These are phyloP conservation scores for Dillenia suffruticosa DNA, from an alignment of 164 flowering plant species.

Conservation along the genomic window DNA sequence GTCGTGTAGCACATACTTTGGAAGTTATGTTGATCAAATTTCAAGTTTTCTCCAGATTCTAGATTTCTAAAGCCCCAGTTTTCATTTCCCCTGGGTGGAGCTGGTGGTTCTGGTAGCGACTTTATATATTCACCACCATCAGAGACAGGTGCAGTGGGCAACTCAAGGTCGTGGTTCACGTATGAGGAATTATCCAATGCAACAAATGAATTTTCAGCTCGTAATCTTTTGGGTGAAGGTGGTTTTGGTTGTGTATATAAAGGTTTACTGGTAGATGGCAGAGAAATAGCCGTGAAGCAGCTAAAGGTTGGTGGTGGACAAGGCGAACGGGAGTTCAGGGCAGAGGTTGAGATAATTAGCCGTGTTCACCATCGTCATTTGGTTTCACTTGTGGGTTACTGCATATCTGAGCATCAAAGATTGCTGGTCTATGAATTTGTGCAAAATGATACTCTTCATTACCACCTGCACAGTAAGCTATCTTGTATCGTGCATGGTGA, in stretches of 20 bases:
- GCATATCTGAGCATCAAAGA: slow-evolving; percentile 50
- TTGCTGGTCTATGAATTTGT: slow-evolving; percentile 58
- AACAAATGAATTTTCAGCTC: slow-evolving; percentile 40
- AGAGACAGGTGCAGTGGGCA: slow-evolving; percentile 24
- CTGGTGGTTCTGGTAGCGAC: slow-evolving; percentile 22
- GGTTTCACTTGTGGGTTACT: slow-evolving; percentile 62
- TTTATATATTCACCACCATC: slow-evolving; percentile 26
- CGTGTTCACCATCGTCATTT: slow-evolving; percentile 60
- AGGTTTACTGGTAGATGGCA: slow-evolving; percentile 41
- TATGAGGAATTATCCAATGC: slow-evolving; percentile 46
- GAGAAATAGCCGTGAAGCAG: slow-evolving; percentile 59
- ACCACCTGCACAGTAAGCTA: slow-evolving; percentile 54
- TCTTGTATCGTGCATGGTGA: no score
- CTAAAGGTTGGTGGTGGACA: slow-evolving; percentile 54
- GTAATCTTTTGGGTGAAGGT: slow-evolving; percentile 22
- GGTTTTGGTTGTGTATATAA: slow-evolving; percentile 48
- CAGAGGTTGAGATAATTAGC: slow-evolving; percentile 64
- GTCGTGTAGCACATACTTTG: background rate
- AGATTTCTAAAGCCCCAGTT: slow-evolving; percentile 31
- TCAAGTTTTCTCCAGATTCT: slow-evolving; percentile 29
- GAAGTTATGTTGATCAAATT: background rate
- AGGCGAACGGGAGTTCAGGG: slow-evolving; percentile 60
- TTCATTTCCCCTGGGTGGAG: slow-evolving; percentile 22
- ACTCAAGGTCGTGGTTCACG: slow-evolving; percentile 44
- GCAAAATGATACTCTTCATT: slow-evolving; percentile 48